Conservation (phyloP, 805 yeast species). For the Citeromyces nyonsensis region DNA sequence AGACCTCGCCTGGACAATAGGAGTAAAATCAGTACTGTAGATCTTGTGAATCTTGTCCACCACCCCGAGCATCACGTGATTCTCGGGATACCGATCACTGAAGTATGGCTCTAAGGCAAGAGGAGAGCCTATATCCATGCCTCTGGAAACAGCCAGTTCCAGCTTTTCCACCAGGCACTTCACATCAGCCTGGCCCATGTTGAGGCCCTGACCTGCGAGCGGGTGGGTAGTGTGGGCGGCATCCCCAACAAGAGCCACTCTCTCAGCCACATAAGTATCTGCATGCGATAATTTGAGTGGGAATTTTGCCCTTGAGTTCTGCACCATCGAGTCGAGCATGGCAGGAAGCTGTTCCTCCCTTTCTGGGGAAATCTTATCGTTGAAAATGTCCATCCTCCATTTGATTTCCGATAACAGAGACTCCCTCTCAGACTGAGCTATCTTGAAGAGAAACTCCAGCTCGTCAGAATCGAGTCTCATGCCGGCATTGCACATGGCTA, state of each 20-base stretch:
- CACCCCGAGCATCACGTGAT: conserved; percentile 70
- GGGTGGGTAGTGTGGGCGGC: conserved; percentile 98
- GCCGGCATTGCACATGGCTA: conserved; percentile 71
- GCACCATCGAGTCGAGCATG: conserved; percentile 39
- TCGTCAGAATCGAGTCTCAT: conserved; percentile 69
- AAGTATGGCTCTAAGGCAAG: conserved; percentile 79
- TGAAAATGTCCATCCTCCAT: conserved; percentile 44
- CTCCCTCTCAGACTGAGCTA: conserved; percentile 17
- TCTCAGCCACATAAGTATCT: conserved; percentile 69
- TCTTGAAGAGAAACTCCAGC: conserved; percentile 47
- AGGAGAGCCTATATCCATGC: conserved; percentile 76
- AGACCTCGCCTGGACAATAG: conserved; percentile 62
- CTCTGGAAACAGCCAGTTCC: conserved; percentile 58
- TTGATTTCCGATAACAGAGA: conserved; percentile 48
- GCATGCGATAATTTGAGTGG: conserved; percentile 85
- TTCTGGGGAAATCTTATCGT: conserved; percentile 16
- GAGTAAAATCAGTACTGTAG: conserved; percentile 57
- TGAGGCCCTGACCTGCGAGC: conserved; percentile 92
- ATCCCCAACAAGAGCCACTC: conserved; percentile 92
- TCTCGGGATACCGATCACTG: conserved; percentile 65
- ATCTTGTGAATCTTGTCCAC: conserved; percentile 88
- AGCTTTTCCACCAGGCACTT: conserved; percentile 52
- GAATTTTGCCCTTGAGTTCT: conserved; percentile 66
- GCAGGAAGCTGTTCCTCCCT: conserved; percentile 55
- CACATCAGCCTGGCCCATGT: conserved; percentile 95